Base-by-base conservation (phyloP, 1,284 basidiomycete species). In the Anthracocystis setariae region DNA sequence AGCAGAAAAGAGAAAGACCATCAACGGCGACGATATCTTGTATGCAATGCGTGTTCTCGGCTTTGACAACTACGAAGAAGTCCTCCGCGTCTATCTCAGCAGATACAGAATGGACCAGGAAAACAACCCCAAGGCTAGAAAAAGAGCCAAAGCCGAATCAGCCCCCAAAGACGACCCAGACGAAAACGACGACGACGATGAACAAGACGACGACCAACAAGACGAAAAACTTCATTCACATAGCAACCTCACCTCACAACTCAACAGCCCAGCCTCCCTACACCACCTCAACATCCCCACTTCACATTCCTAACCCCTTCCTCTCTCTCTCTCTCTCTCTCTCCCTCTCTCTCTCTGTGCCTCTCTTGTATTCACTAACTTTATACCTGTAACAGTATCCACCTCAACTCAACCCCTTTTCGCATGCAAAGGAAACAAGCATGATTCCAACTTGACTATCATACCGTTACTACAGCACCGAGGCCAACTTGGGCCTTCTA, bases 1-100 rank as follows among this genome's bases (percentile, higher is more conserved):
- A 77, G 86, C 91, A 66, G 92, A 94, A 84, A 94, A 94, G 83
- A 86, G 90, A 57, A 91, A 91, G 84, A 91, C 90, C 42, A 93
- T 96, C 49, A 93, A 92, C 18, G 93, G 93, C 18, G 85, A 85
- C 54, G 92, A 94, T 81, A 92, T 95, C 46, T 84, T 95, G 51
- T 91, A 92, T 76, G 92, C 93, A 8, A 91, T 95, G 90, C 85
- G 87, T 33, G 89, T 90, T 10, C 86, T 98, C 21, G 94, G 95
- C 8, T 97, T 98, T 75, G 94, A 97, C 77, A 93, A 97, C 80
- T 98, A 98, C 82, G 90, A 91, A 48, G 91, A 93, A 84, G 90
- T 91, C 24, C 85, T 94, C 53, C 92, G 92, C 84, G 92, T 94
- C 49, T 92, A 94, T 84, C 84, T 95, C 43, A 89, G 91, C 12